phyloP scores from a whole-genome alignment of 306 rosid genomes.

The Trifolium fragiferum region DNA sequence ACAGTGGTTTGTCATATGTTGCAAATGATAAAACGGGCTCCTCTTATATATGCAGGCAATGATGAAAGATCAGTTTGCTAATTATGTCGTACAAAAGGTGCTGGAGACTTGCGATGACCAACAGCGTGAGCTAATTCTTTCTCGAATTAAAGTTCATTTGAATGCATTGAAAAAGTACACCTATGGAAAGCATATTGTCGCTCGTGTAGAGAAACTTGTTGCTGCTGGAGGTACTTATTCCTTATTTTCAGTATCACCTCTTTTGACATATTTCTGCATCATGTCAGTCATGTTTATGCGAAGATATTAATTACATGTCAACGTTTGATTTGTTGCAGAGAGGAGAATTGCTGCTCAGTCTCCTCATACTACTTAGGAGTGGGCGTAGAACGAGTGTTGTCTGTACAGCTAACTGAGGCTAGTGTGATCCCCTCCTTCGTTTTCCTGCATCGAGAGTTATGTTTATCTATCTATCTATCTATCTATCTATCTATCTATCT shows the following conservation, averaged over 20 bases:
- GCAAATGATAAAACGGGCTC: not conserved
- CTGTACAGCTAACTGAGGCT: constrained; percentile 99
- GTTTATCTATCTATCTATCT: constrained; percentile 33
- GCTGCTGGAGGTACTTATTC: constrained; percentile 85
- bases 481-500: not conserved
- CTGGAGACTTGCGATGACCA: constrained; percentile 97
- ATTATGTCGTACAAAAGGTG: constrained; percentile 91
- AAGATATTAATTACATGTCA: not conserved
- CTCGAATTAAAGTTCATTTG: constrained; percentile 92
- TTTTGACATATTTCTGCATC: not conserved
- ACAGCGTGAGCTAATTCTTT: constrained; percentile 91
- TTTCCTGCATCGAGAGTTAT: constrained; percentile 43
- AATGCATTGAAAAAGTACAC: constrained; percentile 97
- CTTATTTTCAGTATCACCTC: not conserved
- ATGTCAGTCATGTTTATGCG: not conserved
- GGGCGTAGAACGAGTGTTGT: constrained; percentile 52
- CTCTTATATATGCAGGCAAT: constrained; percentile 51
- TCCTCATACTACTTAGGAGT: constrained; percentile 68
- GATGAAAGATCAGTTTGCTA: constrained; percentile 66
- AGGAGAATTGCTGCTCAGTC: constrained; percentile 96
- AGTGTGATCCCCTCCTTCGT: constrained; percentile 61
- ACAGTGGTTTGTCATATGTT: not conserved
- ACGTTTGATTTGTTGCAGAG: constrained; percentile 58
- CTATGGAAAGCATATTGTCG: constrained; percentile 91
- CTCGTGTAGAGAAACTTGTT: constrained; percentile 98